phyloP scores from a whole-genome alignment of 140 eudicot species.

The Erigeron philadelphicus region DNA sequence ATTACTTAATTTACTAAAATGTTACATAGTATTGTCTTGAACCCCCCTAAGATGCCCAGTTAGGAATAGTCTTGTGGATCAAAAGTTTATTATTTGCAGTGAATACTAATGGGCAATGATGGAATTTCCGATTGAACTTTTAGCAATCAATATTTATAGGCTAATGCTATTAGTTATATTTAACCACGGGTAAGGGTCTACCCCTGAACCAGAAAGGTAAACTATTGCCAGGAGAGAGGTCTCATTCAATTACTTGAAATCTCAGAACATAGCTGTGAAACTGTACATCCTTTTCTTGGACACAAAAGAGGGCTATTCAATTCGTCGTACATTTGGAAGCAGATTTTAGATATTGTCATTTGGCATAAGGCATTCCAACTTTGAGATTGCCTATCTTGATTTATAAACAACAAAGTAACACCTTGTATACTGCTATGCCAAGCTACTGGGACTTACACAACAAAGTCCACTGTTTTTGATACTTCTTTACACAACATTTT shows the following conservation, averaged over 20 bases:
- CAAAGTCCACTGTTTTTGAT: background rate
- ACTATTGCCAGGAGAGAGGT: no score
- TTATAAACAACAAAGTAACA: background rate
- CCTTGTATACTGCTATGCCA: background rate
- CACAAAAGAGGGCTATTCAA: background rate
- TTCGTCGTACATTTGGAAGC: background rate
- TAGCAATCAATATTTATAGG: conserved; percentile 2
- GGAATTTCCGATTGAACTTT: background rate
- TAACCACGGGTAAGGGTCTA: no score
- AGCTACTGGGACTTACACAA: no score
- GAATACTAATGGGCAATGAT: background rate
- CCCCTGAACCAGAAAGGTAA: no score
- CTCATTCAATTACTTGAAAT: conserved; percentile 1
- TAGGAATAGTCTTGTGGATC: conserved; percentile 7
- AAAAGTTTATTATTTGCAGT: background rate
- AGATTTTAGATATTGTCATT: conserved; percentile 9
- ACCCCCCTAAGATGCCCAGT: conserved; percentile 3
- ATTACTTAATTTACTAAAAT: background rate
- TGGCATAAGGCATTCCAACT: background rate
- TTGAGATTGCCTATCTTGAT: no score
- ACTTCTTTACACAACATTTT: background rate
- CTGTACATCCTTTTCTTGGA: background rate
- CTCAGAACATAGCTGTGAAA: background rate
- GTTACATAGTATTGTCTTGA: background rate
- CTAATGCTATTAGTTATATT: background rate